These are phyloP conservation scores for Coniochaeta prunicola DNA, from an alignment of 2,329 filamentous ascomycete genomes.

Conservation along the genomic window DNA sequence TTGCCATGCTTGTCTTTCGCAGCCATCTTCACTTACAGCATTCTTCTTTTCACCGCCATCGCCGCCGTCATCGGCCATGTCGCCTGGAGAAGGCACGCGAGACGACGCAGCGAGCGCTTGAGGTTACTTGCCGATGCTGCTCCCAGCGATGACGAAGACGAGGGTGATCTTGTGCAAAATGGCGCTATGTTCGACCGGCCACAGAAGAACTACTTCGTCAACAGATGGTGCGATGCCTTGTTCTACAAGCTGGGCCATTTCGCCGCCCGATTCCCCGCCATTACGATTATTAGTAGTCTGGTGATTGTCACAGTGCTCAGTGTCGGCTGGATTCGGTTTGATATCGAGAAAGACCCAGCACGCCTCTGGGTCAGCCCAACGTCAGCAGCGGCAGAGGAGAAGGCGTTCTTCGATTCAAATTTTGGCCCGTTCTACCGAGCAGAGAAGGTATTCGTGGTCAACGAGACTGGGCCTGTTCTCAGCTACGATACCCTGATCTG, in stretches of 20 bases:
- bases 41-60: slow-evolving; percentile 62
- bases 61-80: slow-evolving; percentile 65
- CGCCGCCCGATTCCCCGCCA: slow-evolving; percentile 74
- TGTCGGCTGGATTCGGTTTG: slow-evolving; percentile 79
- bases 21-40: slow-evolving; percentile 77
- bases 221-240: slow-evolving; percentile 70
- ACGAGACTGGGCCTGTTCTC: slow-evolving; percentile 79
- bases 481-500: slow-evolving; percentile 83
- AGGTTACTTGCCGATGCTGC: slow-evolving; percentile 77
- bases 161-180: slow-evolving; percentile 74
- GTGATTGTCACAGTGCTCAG: slow-evolving; percentile 72
- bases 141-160: slow-evolving; percentile 88
- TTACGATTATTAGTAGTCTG: slow-evolving; percentile 74
- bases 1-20: slow-evolving; percentile 93
- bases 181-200: slow-evolving; percentile 73
- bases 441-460: slow-evolving; percentile 89
- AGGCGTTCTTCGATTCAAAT: slow-evolving; percentile 84
- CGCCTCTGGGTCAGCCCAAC: slow-evolving; percentile 94
- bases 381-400: slow-evolving; percentile 85
- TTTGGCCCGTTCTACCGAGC: slow-evolving; percentile 96
- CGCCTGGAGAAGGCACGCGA: slow-evolving; percentile 65
- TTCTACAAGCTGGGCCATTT: slow-evolving; percentile 76
- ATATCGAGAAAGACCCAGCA: slow-evolving; percentile 86
- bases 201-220: slow-evolving; percentile 72
- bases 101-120: slow-evolving; percentile 73